These are phyloP conservation scores for Wallemia hederae DNA, from an alignment of 1,284 basidiomycete species.

Conservation along the genomic window DNA sequence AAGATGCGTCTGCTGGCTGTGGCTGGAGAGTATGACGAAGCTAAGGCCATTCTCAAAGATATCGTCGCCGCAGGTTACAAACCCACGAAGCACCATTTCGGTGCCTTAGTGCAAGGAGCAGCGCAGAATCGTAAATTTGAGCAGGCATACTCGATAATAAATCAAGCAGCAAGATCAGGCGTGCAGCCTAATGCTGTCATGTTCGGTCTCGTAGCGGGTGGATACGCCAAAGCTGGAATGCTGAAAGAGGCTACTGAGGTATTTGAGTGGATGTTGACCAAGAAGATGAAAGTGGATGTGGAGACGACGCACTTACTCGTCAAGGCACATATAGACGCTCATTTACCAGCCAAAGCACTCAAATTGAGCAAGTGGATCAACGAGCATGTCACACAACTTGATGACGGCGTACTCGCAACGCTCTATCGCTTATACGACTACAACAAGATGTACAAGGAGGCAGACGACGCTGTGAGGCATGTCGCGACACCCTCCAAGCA, in stretches of 20 bases:
- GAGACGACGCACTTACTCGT: not conserved
- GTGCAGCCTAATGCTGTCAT: not conserved
- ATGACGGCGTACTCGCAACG: not conserved
- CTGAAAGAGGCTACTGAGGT: not conserved
- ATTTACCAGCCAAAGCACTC: not conserved
- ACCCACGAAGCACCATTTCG: not conserved
- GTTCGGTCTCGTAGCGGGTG: not conserved
- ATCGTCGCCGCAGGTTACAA: not conserved
- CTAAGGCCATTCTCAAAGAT: not conserved
- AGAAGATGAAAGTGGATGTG: not conserved
- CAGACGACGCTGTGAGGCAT: not conserved
- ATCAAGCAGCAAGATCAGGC: not conserved
- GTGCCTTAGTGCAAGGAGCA: not conserved
- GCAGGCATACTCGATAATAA: not conserved
- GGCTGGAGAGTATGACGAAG: not conserved
- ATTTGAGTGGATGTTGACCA: not conserved
- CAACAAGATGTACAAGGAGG: not conserved
- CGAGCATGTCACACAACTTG: not conserved
- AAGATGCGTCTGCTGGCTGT: not conserved
- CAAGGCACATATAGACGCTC: not conserved
- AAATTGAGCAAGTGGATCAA: not conserved
- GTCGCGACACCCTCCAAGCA: not conserved
- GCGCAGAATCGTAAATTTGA: not conserved
- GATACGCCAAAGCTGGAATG: not conserved
- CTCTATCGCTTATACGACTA: not conserved